Base-by-base conservation (phyloP, 768 basidiomycete genomes). In the Termitomyces sp. region DNA sequence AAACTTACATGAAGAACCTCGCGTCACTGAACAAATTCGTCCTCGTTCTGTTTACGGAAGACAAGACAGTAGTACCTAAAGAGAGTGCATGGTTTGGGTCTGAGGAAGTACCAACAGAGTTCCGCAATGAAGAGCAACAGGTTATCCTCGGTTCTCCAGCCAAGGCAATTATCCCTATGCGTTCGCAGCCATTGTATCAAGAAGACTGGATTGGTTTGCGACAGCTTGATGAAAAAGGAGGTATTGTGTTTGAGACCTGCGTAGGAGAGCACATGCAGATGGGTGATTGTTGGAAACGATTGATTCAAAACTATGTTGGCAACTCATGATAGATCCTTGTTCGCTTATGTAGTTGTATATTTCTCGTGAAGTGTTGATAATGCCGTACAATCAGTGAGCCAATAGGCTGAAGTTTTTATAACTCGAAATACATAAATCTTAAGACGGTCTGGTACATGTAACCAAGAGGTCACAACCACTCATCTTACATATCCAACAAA, bases 1-100 rank as follows among this genome's bases (percentile, higher is more conserved):
- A 58, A 34, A 84, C 85, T 1, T 92, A 88, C 69, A 76, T 73
- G 5, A 62, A 72, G 44, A 85, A 88, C 64, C 70, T 94, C 34
- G 75, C 79, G 3, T 79, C 82, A 8, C 73, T 94, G 47, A 74
- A 82, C 60, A 80, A 82, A 20, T 79, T 94, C 41, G 78, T 94
- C 28, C 84, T 94, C 37, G 80, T 91, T 28, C 67, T 89, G 44
- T 94, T 94, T 69, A 74, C 81, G 1, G 70, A 84, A 57, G 92
- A 94, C 68, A 76, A 78, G 68, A 92, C 89, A 3, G 87, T 90
- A 24, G 77, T 92, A 20, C 92, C 92, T 0, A 91, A 90, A 69
- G 91, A 93, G 70, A 90, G 83, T 63, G 74, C 88, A 12, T 93
- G 91, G 92, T 94, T 94, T 70, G 91, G 89, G 6, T 86, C 88